A percentile compares a stretch with the other conserved stretches of the same genome.
These are phyloP conservation scores for Fusarium transvaalense DNA, from an alignment of 2,329 filamentous ascomycete species.

Conservation along the genomic window DNA sequence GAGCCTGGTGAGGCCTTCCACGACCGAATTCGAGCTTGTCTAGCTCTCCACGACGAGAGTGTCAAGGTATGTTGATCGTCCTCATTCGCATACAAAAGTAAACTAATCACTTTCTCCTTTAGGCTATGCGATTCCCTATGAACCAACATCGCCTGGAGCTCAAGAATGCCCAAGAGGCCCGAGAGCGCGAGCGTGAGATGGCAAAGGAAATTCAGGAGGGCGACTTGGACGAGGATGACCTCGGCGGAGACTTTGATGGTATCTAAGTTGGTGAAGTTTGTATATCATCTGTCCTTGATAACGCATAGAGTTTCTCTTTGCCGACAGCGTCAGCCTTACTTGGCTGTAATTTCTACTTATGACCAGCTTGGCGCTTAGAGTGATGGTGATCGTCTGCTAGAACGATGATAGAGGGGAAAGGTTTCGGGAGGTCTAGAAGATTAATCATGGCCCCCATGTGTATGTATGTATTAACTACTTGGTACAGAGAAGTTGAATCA, in stretches of 20 bases:
- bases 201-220: constrained; percentile 99
- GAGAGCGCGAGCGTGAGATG: constrained; percentile 94
- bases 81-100: neutral
- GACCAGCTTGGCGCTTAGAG: constrained; percentile 28
- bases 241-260: constrained; percentile 94
- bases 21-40: constrained; percentile 91
- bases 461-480: constrained; percentile 49
- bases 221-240: constrained; percentile 95
- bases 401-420: constrained; percentile 35
- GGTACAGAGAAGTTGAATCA: constrained; percentile 21
- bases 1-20: constrained; percentile 98
- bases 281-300: constrained; percentile 30
- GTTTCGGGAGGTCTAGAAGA: constrained; percentile 18
- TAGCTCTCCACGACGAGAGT: constrained; percentile 95
- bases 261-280: constrained; percentile 69
- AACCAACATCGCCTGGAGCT: constrained; percentile 97
- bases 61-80: constrained; percentile 76
- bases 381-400: constrained; percentile 29
- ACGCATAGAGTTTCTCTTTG: constrained; percentile 22
- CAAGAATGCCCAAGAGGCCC: constrained; percentile 98
- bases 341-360: constrained; percentile 41
- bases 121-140: constrained; percentile 99
- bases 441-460: constrained; percentile 37
- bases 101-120: constrained; percentile 33
- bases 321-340: constrained; percentile 19